These are phyloP conservation scores for Ogataea polymorpha DNA, from an alignment of 805 yeast genomes.

Conservation along the genomic window DNA sequence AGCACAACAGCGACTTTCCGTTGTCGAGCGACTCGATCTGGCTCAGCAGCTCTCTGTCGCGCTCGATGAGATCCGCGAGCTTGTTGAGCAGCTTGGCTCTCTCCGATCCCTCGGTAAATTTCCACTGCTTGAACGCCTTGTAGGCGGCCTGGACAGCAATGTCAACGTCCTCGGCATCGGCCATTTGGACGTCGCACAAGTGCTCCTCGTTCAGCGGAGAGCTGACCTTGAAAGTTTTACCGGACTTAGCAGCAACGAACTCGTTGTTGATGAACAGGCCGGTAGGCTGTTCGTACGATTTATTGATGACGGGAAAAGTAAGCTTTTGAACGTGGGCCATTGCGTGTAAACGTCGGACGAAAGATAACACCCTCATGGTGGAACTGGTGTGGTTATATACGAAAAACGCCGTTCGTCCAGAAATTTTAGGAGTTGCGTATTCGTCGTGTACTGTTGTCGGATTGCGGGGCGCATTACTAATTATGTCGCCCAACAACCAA, in stretches of 20 bases:
- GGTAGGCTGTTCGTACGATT: slow-evolving; percentile 39
- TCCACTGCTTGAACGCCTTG: slow-evolving; percentile 75
- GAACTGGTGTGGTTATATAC: slow-evolving; percentile 5
- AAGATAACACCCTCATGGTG: background rate
- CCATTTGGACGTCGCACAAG: slow-evolving; percentile 68
- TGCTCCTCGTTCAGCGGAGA: slow-evolving; percentile 72
- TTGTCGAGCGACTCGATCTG: slow-evolving; percentile 83
- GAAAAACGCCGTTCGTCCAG: slow-evolving; percentile 6
- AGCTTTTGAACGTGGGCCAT: slow-evolving; percentile 26
- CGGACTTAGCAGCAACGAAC: slow-evolving; percentile 51
- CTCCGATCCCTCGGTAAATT: slow-evolving; percentile 60
- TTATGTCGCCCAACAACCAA: background rate
- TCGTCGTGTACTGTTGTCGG: background rate
- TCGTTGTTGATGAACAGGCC: slow-evolving; percentile 66
- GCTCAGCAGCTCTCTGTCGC: slow-evolving; percentile 68
- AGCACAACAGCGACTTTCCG: slow-evolving; percentile 75
- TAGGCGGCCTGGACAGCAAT: slow-evolving; percentile 83
- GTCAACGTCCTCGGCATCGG: slow-evolving; percentile 75
- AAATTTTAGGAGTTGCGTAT: background rate
- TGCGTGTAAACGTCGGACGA: slow-evolving; percentile 4
- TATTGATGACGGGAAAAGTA: slow-evolving; percentile 34
- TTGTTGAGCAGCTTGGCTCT: slow-evolving; percentile 63
- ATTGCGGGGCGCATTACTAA: slow-evolving; percentile 3
- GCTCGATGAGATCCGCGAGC: slow-evolving; percentile 76
- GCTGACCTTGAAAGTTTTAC: slow-evolving; percentile 59